Conservation (phyloP, 805 yeast species). For the Ogataea nitratoaversa region DNA sequence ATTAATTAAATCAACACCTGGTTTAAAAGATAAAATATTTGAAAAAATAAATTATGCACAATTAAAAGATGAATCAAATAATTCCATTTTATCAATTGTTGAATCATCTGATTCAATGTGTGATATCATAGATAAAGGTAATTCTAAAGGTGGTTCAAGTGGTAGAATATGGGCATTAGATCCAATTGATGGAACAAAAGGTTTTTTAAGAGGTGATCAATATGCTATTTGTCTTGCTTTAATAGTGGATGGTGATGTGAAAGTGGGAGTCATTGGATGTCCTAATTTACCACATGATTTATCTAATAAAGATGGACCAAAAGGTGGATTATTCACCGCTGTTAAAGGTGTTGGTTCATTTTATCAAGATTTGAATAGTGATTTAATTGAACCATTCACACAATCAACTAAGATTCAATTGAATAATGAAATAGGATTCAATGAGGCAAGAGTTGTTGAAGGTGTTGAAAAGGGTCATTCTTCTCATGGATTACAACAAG, state of each 20-base stretch:
- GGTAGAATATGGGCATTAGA: conserved; percentile 97
- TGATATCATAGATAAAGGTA: conserved; percentile 72
- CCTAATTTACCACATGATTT: conserved; percentile 74
- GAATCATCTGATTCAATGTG: conserved; percentile 45
- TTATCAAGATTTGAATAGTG: conserved; percentile 39
- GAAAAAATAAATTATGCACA: conserved; percentile 55
- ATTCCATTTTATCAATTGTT: conserved; percentile 22
- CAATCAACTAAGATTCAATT: conserved; percentile 40
- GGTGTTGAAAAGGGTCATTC: conserved; percentile 96
- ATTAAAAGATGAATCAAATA: conserved; percentile 28
- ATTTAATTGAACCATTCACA: conserved; percentile 36
- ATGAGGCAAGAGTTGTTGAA: conserved; percentile 69
- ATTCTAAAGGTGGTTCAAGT: conserved; percentile 67
- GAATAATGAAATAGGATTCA: conserved; percentile 42
- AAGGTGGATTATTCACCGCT: conserved; percentile 77
- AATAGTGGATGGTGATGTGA: conserved; percentile 78
- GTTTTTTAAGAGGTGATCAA: conserved; percentile 93
- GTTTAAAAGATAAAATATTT: conserved; percentile 52
- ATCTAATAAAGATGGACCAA: too few relatives aligned
- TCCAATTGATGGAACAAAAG: conserved; percentile 98
- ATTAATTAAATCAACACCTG: conserved; percentile 52
- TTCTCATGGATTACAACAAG: conserved; percentile 78
- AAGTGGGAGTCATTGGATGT: conserved; percentile 92
- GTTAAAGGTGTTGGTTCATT: conserved; percentile 64
- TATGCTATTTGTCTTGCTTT: conserved; percentile 94